Percentiles rank a stretch among this genome's conserved stretches.
These are phyloP conservation scores for Candida nitratophila DNA, from an alignment of 805 yeast species.

Conservation along the genomic window DNA sequence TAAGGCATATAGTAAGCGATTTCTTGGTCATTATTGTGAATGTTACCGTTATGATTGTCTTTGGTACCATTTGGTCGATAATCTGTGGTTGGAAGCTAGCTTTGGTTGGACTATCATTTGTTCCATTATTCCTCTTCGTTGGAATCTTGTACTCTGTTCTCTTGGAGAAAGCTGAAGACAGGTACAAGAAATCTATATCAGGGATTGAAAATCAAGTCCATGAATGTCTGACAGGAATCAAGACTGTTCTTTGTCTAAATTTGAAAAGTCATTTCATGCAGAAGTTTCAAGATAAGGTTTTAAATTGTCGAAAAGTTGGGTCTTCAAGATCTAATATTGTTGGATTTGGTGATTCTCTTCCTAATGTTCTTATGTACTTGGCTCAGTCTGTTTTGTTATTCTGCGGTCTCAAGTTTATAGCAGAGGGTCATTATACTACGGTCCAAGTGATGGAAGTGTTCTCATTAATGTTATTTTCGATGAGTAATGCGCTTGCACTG, in stretches of 20 bases:
- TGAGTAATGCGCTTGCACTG: constrained; percentile 53
- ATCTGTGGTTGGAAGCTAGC: constrained; percentile 81
- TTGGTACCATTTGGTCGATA: constrained; percentile 76
- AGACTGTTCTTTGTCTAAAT: constrained; percentile 55
- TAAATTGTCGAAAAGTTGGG: constrained; percentile 32
- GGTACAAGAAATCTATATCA: constrained; percentile 51
- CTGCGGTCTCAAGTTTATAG: constrained; percentile 73
- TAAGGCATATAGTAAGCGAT: constrained; percentile 57
- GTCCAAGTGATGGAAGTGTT: constrained; percentile 61
- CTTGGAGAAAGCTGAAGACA: constrained; percentile 48
- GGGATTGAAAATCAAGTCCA: constrained; percentile 42
- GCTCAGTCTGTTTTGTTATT: constrained; percentile 71
- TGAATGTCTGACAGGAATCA: constrained; percentile 52
- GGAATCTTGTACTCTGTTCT: constrained; percentile 46
- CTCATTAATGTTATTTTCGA: constrained; percentile 65
- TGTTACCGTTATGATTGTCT: constrained; percentile 42
- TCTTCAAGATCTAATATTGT: constrained; percentile 46
- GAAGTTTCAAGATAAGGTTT: constrained; percentile 27
- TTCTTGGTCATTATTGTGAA: constrained; percentile 50
- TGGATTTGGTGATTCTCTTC: constrained; percentile 61
- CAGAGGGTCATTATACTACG: constrained; percentile 45
- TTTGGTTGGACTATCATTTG: constrained; percentile 69
- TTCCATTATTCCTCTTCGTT: constrained; percentile 52
- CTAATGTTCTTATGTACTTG: constrained; percentile 44
- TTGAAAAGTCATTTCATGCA: constrained; percentile 40